Conservation (phyloP, 192 early-diverging fungal species). For the Backusella morwellensis region DNA sequence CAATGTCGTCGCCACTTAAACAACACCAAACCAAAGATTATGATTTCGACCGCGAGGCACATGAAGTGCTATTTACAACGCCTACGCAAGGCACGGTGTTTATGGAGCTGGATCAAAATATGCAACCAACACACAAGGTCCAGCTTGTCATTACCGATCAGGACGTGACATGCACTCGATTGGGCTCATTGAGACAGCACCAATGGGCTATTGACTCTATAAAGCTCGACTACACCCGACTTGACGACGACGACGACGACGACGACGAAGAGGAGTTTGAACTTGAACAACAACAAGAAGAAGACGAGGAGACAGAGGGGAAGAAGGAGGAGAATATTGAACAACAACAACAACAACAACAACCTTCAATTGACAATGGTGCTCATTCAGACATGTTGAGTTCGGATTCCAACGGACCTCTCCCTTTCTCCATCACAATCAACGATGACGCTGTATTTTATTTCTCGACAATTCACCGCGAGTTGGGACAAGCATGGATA, state of each 20-base stretch:
- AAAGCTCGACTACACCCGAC: not conserved
- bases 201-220: too few relatives aligned
- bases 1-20: conserved; percentile 45
- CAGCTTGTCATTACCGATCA: not conserved
- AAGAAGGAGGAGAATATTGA: not conserved
- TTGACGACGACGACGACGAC: not conserved
- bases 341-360: not conserved
- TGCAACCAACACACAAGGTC: not conserved
- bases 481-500: conserved; percentile 6
- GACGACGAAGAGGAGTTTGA: not conserved
- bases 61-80: conserved; percentile 9
- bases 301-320: not conserved
- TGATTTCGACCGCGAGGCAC: conserved; percentile 15
- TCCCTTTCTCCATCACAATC: not conserved
- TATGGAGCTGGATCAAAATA: conserved; percentile 13
- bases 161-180: not conserved
- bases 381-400: not conserved
- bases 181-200: not conserved
- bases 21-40: conserved; percentile 1
- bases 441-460: not conserved
- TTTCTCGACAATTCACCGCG: not conserved
- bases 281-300: not conserved
- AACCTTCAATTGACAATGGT: not conserved
- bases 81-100: conserved; percentile 12
- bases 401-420: conserved; percentile 2